Base-by-base conservation (phyloP, 2,329 filamentous ascomycete genomes). In the Chrysoporthe austroafricana region DNA sequence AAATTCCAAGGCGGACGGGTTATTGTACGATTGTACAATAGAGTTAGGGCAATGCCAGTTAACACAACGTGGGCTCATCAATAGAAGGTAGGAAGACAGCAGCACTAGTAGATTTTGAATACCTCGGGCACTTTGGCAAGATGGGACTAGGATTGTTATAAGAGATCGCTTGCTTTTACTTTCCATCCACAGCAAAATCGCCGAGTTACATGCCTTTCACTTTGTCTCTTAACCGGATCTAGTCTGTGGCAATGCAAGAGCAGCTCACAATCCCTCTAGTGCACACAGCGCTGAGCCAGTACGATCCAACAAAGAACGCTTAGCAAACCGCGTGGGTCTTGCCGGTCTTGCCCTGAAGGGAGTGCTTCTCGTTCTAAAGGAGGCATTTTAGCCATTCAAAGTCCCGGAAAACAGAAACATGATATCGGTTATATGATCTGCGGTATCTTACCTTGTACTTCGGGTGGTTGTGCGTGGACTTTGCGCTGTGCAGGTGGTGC, bases 241-340 rank as follows among this genome's bases (percentile, higher is more conserved):
- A 9, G 36, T 39, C 36, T 14, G 44, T 18, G 18, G 44, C 44
- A 46, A 14, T 9, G 14, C 4, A 13, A 4, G 4, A 14, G 44
- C 13, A n/a, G 18, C 44, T 46, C 8, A n/a, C 13, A 14, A 46
- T 73, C 1, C 13, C 14, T 13, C 44, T 16, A n/a, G 8, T 46
- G 13, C 13, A 46, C 13, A 44, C 3, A 43, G 2, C n/a, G 9
- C n/a, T 16, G 1, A 39, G 36, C 36, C 36, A 39, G 44, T 48
- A 11, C 21, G 21, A 16, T 16, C 9, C 32, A 58, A 42, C 18
- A 26, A 13, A 6, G 42, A 21, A 3, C 54, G 18, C 36, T 50
- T 87, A 97, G 80, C 94, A 97, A 68, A 96, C 84, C 50, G 88
- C 90, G 79, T 97, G 94, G 1, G 93, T 95, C 87, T 97, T 97